Conservation (phyloP, 2,329 filamentous ascomycete species). For the Penicillium sp. region DNA sequence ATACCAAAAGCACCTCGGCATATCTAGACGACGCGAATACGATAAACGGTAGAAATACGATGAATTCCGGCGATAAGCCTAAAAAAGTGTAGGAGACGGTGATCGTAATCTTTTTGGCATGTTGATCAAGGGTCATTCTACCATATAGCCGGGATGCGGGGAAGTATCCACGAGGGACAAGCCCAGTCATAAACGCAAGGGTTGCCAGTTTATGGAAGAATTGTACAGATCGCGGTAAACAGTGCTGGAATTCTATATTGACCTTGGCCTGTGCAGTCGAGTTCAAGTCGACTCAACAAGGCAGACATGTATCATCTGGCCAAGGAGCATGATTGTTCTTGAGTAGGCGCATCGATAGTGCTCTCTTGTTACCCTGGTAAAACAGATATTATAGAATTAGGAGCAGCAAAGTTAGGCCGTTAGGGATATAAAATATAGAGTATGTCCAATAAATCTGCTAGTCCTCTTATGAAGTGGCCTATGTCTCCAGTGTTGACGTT, state of each 20-base stretch:
- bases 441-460: too few species aligned
- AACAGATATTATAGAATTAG: too few species aligned
- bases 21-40: slow-evolving; percentile 17
- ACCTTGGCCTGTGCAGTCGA: not conserved
- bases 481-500: too few species aligned
- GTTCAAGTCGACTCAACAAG: not conserved
- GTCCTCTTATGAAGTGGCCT: too few species aligned
- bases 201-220: not conserved
- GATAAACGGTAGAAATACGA: slow-evolving; percentile 1
- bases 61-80: not conserved
- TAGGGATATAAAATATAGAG: too few species aligned
- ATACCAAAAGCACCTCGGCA: slow-evolving; percentile 1
- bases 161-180: not conserved
- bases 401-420: too few species aligned
- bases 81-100: not conserved
- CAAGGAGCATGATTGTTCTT: too few species aligned
- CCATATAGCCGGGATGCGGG: not conserved
- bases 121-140: not conserved
- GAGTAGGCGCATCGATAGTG: too few species aligned
- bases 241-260: not conserved
- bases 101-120: not conserved
- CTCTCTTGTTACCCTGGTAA: too few species aligned
- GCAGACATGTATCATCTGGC: not conserved
- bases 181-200: not conserved
- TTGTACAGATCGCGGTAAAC: not conserved